Evolutionary conservation across 1,284 basidiomycete genomes (phyloP).

Genomic region (Pisolithus thermaeus): DNA sequence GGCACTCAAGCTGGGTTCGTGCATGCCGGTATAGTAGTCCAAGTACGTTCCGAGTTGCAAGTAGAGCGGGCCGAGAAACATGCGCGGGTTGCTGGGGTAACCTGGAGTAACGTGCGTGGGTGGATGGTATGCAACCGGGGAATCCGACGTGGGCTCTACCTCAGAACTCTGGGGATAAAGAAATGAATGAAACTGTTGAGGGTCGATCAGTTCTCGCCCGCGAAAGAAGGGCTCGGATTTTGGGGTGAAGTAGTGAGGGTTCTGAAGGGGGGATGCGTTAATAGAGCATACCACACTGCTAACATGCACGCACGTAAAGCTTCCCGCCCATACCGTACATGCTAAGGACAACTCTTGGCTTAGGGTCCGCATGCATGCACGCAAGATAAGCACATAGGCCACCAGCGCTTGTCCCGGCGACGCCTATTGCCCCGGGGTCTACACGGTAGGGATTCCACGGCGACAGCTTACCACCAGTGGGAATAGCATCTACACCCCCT

Average conservation of each 20-base stretch:
- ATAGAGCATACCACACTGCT: neutral
- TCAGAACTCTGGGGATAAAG: constrained; percentile 28
- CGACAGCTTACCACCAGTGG: neutral
- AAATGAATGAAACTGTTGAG: constrained; percentile 23
- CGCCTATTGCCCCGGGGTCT: constrained; percentile 42
- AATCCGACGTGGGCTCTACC: constrained; percentile 35
- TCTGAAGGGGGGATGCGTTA: constrained; percentile 16
- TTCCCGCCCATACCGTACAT: constrained; percentile 62
- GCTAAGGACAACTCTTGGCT: constrained; percentile 48
- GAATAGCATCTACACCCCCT: neutral
- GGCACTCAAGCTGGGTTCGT: constrained; percentile 48
- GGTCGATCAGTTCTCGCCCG: constrained; percentile 36
- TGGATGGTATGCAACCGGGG: constrained; percentile 44
- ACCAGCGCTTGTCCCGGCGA: constrained; percentile 56
- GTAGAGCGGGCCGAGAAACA: constrained; percentile 52
- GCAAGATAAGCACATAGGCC: constrained; percentile 60
- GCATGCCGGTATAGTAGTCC: constrained; percentile 56
- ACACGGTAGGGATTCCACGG: constrained; percentile 26
- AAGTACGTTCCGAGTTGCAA: constrained; percentile 53
- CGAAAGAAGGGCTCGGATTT: constrained; percentile 37
- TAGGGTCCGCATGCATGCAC: constrained; percentile 45
- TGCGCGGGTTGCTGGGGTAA: constrained; percentile 55
- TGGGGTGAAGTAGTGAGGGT: constrained; percentile 33
- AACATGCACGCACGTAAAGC: constrained; percentile 41
- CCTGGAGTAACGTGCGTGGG: constrained; percentile 42